Evolutionary conservation across 2,329 filamentous ascomycete species (phyloP), one percentile per base, ranked within the genome.

Genomic region (Daldinia eschscholtzii): DNA sequence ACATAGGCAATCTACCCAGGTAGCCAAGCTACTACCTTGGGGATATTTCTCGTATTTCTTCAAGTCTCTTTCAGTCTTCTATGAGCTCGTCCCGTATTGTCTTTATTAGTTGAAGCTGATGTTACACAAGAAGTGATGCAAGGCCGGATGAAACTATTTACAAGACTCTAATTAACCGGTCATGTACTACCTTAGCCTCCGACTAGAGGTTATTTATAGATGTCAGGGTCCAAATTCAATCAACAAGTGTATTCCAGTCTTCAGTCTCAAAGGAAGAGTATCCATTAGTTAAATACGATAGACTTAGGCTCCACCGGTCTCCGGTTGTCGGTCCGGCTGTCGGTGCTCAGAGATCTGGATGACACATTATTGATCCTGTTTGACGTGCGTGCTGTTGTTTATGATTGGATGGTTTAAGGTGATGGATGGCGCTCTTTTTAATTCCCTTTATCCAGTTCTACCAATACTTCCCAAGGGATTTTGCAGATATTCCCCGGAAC

Each of bases 281-380:
- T 4, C 6, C 26, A 26, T 28, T 39, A 42, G 18, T 28, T 39
- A 42, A 67, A 56, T 15, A 39, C 33, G 13, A 64, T 62, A 42
- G 39, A 26, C 33, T 33, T 33, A 30, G 46, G 28, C 46, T 52
- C 46, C 46, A 30, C 56, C 18, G 23, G 18, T 20, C 35, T 33
- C 60, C 66, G 69, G 69, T 37, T 67, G 37, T 64, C 66, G 63
- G 63, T 13, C 39, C 63, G 66, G 66, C 18, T 61, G 18, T 70
- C 65, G 65, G 62, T 6, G 48, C 42, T 18, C 23, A 35, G 9
- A 59, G 46, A 55, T 7, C 12, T 61, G 46, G 59, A 64, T 61
- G 62, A 64, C 42, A 65, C 60, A 52, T 44, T n/a, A 56, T 57
- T 56, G 66, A 61, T 64, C 56, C 44, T 30, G 23, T 68, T 66